Percentiles rank a stretch among this genome's conserved stretches.
Evolutionary conservation across 257 asterid species (phyloP).

Genomic region (Solanum raphanifolium): DNA sequence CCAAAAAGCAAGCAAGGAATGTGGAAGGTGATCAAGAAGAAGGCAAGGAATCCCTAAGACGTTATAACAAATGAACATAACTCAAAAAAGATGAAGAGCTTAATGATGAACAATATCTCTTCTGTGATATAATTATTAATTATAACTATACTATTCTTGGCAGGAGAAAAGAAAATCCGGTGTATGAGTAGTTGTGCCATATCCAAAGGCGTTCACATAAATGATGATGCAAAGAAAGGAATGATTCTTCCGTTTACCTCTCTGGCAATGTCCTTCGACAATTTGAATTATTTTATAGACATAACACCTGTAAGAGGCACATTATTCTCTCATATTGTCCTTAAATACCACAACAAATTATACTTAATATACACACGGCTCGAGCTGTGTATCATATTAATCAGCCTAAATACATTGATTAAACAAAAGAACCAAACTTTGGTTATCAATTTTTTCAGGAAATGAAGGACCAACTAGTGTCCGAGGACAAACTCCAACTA

Average conservation of each 20-base stretch:
- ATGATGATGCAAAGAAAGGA: constrained; percentile 46
- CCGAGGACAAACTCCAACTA: constrained; percentile 46
- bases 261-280: constrained; percentile 57
- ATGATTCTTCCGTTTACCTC: constrained; percentile 77
- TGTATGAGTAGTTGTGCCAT: constrained; percentile 34
- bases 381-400: neutral
- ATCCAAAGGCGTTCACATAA: constrained; percentile 10
- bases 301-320: constrained; percentile 52
- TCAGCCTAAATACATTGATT: neutral
- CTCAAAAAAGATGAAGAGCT: constrained; percentile 23
- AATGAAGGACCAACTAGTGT: constrained; percentile 63
- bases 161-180: constrained; percentile 52
- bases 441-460: constrained; percentile 19
- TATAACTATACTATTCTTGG: neutral
- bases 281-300: constrained; percentile 56
- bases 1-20: constrained; percentile 66
- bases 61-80: constrained; percentile 29
- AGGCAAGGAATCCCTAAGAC: constrained; percentile 32
- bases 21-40: constrained; percentile 40
- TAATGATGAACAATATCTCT: neutral
- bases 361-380: neutral
- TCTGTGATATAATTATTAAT: neutral
- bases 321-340: neutral
- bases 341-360: neutral
- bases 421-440: neutral